These are phyloP conservation scores for Casuarina equisetifolia DNA, from an alignment of 306 rosid genomes.

Conservation along the genomic window DNA sequence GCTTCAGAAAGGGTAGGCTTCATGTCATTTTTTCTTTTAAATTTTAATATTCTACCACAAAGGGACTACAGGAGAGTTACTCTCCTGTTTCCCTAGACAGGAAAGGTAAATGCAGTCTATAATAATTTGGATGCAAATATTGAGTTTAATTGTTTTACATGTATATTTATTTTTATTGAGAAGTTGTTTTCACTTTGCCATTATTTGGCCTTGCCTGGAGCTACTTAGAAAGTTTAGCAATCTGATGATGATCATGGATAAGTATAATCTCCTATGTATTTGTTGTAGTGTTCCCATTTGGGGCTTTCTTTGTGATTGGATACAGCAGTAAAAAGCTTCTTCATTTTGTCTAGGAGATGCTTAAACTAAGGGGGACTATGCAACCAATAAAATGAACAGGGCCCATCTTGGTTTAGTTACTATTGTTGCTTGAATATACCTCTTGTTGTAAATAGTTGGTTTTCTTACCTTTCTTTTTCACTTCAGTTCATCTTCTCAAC, in stretches of 20 bases:
- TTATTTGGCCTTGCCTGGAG: conserved; percentile 9
- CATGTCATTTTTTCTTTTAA: background rate
- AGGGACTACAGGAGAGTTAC: background rate
- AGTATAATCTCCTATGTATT: conserved; percentile 2
- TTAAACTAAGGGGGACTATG: background rate
- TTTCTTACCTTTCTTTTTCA: conserved; percentile 7
- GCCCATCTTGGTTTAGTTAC: background rate
- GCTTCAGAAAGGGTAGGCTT: background rate
- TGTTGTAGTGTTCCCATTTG: background rate
- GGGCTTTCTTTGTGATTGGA: background rate
- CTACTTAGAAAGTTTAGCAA: conserved; percentile 3
- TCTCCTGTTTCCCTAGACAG: background rate
- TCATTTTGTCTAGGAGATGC: background rate
- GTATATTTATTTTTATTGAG: background rate
- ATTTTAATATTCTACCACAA: background rate
- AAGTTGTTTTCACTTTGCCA: background rate
- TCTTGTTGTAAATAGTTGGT: conserved; percentile 21
- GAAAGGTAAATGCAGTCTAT: background rate
- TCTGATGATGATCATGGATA: background rate
- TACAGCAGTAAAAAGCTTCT: background rate
- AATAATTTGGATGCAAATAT: background rate
- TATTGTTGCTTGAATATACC: background rate
- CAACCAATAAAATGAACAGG: background rate
- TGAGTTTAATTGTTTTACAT: background rate
- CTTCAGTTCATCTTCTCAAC: conserved; percentile 94